These are phyloP conservation scores for Talaromyces trachyspermus DNA, from an alignment of 495 filamentous ascomycete genomes.

Conservation along the genomic window DNA sequence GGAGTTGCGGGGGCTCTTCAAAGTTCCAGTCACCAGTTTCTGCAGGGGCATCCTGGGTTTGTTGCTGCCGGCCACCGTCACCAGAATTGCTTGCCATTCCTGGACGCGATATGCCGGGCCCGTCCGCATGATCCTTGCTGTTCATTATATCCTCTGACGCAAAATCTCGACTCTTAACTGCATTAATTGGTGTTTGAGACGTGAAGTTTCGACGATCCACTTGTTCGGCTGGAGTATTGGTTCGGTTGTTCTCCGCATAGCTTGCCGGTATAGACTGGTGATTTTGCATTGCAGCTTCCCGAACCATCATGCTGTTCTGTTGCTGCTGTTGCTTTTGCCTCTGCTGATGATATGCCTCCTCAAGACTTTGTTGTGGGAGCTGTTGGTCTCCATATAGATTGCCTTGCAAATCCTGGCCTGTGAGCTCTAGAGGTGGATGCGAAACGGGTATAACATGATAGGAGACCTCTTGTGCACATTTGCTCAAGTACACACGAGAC, in stretches of 20 bases:
- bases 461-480: constrained; percentile 46
- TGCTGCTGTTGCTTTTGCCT: constrained; percentile 34
- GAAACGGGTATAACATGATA: constrained; percentile 48
- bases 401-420: constrained; percentile 39
- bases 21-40: constrained; percentile 90
- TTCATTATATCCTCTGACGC: background rate
- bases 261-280: constrained; percentile 38
- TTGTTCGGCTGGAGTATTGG: constrained; percentile 29
- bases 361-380: constrained; percentile 39
- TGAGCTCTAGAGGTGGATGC: constrained; percentile 38
- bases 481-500: constrained; percentile 44
- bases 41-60: constrained; percentile 22
- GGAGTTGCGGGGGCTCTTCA: constrained; percentile 51
- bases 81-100: background rate
- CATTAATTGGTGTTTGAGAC: constrained; percentile 7
- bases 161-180: background rate
- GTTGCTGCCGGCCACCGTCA: constrained; percentile 14
- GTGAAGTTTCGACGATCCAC: constrained; percentile 13
- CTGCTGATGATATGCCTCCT: constrained; percentile 44
- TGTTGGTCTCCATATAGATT: constrained; percentile 41
- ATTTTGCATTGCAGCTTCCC: constrained; percentile 38
- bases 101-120: background rate
- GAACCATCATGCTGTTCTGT: constrained; percentile 38
- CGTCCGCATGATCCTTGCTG: background rate
- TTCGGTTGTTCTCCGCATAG: constrained; percentile 34